Evolutionary conservation across 164 flowering plant genomes (phyloP).

Genomic region (Liriodendron chinense): DNA sequence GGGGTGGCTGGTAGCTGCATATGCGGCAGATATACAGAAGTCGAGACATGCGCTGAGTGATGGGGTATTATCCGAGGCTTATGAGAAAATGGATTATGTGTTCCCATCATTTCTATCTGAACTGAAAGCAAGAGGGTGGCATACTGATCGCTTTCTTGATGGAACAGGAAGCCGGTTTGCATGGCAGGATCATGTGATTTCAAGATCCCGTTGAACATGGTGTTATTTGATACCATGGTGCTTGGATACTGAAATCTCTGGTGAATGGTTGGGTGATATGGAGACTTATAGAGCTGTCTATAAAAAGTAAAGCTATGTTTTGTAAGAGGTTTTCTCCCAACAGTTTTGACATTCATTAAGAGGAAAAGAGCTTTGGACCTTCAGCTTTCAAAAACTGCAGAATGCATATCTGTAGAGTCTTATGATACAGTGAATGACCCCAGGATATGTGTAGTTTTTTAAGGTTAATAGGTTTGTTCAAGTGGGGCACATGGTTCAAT

Average conservation of each 20-base stretch:
- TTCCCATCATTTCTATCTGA: slow-evolving; percentile 58
- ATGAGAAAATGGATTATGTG: slow-evolving; percentile 52
- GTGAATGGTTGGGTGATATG: neutral
- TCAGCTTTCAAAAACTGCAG: no score
- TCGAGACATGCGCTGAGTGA: slow-evolving; percentile 20
- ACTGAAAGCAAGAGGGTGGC: slow-evolving; percentile 89
- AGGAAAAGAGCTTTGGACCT: no score
- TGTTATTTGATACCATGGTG: neutral
- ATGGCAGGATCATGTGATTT: slow-evolving; percentile 25
- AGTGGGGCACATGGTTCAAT: no score
- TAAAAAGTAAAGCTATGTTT: no score
- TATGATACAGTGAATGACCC: no score
- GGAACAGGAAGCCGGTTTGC: slow-evolving; percentile 84
- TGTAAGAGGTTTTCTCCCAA: no score
- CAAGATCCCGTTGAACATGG: neutral
- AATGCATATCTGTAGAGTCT: no score
- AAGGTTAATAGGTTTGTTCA: no score
- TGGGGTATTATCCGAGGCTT: slow-evolving; percentile 46
- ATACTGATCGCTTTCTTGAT: slow-evolving; percentile 89
- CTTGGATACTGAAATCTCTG: neutral
- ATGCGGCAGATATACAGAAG: slow-evolving; percentile 48
- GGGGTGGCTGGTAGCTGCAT: slow-evolving; percentile 96
- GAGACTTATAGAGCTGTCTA: neutral
- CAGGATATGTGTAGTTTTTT: no score
- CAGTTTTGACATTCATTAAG: no score